phyloP scores from a whole-genome alignment of 2,329 filamentous ascomycete genomes.

The Colletotrichum tamarilloi region DNA sequence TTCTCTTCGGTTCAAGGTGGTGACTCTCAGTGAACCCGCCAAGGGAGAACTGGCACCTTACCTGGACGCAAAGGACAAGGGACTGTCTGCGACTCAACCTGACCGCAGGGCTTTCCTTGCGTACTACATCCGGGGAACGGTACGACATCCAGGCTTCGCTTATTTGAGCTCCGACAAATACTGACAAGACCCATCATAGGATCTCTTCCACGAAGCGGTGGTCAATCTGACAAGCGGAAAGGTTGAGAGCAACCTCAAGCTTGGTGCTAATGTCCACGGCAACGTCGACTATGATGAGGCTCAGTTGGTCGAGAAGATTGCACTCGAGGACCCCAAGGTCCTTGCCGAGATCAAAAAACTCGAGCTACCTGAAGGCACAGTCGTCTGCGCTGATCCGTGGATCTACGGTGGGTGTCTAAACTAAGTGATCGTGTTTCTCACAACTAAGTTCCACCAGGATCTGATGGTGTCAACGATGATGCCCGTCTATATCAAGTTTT shows the following conservation, averaged over 20 bases:
- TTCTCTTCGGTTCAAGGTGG: conserved; percentile 70
- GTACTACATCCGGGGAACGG: conserved; percentile 70
- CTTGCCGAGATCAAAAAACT: conserved; percentile 71
- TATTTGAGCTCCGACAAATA: not conserved
- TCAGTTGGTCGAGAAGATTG: conserved; percentile 64
- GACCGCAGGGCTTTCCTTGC: conserved; percentile 64
- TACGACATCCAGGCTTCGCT: conserved; percentile 45
- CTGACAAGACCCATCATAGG: conserved; percentile 47
- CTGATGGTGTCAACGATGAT: conserved; percentile 29
- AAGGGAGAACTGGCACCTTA: conserved; percentile 64
- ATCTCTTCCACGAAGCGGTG: conserved; percentile 72
- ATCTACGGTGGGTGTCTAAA: conserved; percentile 9
- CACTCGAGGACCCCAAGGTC: conserved; percentile 66
- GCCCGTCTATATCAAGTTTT: conserved; percentile 30
- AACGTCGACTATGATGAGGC: conserved; percentile 71
- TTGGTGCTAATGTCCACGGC: conserved; percentile 68
- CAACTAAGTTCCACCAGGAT: not conserved
- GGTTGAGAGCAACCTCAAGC: conserved; percentile 67
- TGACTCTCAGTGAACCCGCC: conserved; percentile 69
- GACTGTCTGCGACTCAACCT: conserved; percentile 45
- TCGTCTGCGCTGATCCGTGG: conserved; percentile 63
- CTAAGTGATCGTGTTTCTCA: too few species aligned
- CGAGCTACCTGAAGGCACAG: conserved; percentile 68
- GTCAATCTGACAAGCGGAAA: conserved; percentile 60
- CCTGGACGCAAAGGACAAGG: conserved; percentile 59